phyloP scores from a whole-genome alignment of 371 early-diverging fungal genomes.

The Globomyces sp. region DNA sequence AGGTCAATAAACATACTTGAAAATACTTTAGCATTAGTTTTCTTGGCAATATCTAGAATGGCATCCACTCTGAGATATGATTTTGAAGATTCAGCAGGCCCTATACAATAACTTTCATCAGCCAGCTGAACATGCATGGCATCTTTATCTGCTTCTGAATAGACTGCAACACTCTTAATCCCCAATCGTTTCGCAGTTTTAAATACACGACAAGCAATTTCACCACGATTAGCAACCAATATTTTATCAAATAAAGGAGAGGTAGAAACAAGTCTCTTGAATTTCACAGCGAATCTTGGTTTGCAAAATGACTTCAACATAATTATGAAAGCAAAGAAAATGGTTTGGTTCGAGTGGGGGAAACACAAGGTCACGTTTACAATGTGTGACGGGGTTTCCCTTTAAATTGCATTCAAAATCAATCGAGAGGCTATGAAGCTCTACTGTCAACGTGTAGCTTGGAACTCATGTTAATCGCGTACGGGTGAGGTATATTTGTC shows the following conservation, averaged over 20 bases:
- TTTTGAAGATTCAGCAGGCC: constrained; percentile 79
- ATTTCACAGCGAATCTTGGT: too few species aligned
- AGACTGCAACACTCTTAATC: constrained; percentile 91
- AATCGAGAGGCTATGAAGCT: too few species aligned
- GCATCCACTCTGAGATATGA: constrained; percentile 81
- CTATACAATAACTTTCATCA: constrained; percentile 91
- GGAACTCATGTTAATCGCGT: too few species aligned
- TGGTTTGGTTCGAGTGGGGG: too few species aligned
- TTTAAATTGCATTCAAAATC: too few species aligned
- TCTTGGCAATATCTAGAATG: constrained; percentile 77
- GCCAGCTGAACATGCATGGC: constrained; percentile 83
- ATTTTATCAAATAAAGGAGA: constrained; percentile 82
- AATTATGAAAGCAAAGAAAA: too few species aligned
- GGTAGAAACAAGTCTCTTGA: not conserved
- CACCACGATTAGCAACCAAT: constrained; percentile 95
- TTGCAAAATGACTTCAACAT: too few species aligned
- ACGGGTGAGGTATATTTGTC: too few species aligned
- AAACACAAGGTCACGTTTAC: too few species aligned
- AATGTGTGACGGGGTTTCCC: too few species aligned
- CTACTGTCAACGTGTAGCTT: too few species aligned
- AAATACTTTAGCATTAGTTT: constrained; percentile 67
- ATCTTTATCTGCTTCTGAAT: constrained; percentile 87
- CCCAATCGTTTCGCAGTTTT: constrained; percentile 57
- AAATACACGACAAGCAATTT: constrained; percentile 93
- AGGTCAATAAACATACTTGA: too few species aligned